A percentile compares a stretch with the other conserved stretches of the same genome.
Conservation (phyloP, 192 early-diverging fungal species). For the Linnemannia schmuckeri region DNA sequence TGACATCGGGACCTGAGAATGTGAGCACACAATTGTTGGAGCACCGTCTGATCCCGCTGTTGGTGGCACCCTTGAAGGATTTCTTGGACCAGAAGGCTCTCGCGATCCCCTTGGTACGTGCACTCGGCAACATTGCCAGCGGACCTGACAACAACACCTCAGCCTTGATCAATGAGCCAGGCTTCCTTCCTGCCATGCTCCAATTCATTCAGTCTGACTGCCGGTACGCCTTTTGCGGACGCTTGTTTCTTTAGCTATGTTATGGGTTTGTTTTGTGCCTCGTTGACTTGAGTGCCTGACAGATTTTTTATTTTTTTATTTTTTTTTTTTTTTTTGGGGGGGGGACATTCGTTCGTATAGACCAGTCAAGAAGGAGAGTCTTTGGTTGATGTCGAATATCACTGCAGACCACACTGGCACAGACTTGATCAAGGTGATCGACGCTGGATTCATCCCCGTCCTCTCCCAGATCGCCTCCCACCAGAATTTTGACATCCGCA, state of each 20-base stretch:
- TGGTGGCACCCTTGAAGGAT: conserved; percentile 58
- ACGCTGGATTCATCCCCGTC: conserved; percentile 63
- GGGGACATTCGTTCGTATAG: conserved; percentile 32
- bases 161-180: conserved; percentile 56
- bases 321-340: background rate
- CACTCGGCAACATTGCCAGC: conserved; percentile 77
- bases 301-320: too few species aligned
- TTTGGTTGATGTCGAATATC: conserved; percentile 80
- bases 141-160: conserved; percentile 72
- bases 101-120: conserved; percentile 72
- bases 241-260: background rate
- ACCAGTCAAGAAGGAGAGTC: conserved; percentile 76
- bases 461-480: conserved; percentile 70
- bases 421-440: conserved; percentile 66
- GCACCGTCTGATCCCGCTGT: conserved; percentile 35
- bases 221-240: conserved; percentile 44
- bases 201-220: conserved; percentile 63
- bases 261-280: too few species aligned
- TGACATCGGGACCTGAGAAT: conserved; percentile 65
- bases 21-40: conserved; percentile 60
- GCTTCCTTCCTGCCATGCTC: conserved; percentile 64
- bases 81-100: conserved; percentile 54
- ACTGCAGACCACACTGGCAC: conserved; percentile 61
- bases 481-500: conserved; percentile 76
- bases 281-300: background rate